A percentile compares a stretch with the other conserved stretches of the same genome.
phyloP scores from a whole-genome alignment of 768 basidiomycete genomes.

The Tylopilus subfusipes region DNA sequence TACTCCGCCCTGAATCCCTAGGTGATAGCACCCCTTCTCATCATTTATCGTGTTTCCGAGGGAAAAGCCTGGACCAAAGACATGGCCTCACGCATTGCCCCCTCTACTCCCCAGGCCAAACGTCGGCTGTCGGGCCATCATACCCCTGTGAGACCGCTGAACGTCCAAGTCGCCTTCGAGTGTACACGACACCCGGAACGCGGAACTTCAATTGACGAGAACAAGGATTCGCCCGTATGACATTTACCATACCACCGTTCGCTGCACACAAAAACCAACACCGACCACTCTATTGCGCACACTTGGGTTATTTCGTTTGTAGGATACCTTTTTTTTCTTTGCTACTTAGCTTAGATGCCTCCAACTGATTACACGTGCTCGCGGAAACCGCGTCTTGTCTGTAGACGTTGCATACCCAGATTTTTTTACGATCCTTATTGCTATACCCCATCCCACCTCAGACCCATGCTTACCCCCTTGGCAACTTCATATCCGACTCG shows the following conservation, averaged over 20 bases:
- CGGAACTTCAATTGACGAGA: slow-evolving; percentile 6
- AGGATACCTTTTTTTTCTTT: not conserved
- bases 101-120: slow-evolving; percentile 4
- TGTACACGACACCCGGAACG: not conserved
- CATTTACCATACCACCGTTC: not conserved
- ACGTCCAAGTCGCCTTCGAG: slow-evolving; percentile 18
- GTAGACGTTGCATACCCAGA: not conserved
- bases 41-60: slow-evolving; percentile 45
- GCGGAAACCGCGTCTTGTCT: not conserved
- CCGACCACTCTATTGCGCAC: not conserved
- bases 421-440: not conserved
- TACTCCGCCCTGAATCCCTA: slow-evolving; percentile 10
- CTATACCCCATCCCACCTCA: not conserved
- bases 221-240: slow-evolving; percentile 4
- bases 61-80: slow-evolving; percentile 41
- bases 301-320: not conserved
- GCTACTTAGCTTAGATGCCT: not conserved
- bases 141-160: not conserved
- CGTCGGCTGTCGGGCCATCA: slow-evolving; percentile 11
- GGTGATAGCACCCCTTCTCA: slow-evolving; percentile 47
- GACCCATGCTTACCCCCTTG: not conserved
- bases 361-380: not conserved
- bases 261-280: not conserved
- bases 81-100: slow-evolving; percentile 8
- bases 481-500: not conserved